Percentiles rank a stretch among this genome's conserved stretches.
These are phyloP conservation scores for Neurospora sp. DNA, from an alignment of 2,329 filamentous ascomycete genomes.

Conservation along the genomic window DNA sequence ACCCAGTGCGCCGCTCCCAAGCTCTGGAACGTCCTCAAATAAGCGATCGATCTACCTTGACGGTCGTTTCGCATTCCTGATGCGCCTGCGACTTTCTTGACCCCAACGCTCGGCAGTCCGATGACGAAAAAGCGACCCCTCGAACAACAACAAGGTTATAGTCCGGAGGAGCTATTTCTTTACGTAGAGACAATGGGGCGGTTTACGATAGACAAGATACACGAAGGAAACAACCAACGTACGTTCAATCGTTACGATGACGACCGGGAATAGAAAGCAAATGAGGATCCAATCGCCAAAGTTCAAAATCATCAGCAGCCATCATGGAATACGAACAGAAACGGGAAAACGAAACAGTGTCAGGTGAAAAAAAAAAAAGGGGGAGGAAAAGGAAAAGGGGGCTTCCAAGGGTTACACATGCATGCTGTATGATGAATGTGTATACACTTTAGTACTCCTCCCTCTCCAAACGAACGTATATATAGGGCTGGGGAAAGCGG, in stretches of 20 bases:
- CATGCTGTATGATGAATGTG: not conserved
- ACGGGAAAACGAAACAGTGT: not conserved
- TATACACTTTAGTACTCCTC: not conserved
- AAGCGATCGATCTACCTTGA: conserved; percentile 28
- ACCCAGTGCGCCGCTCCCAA: conserved; percentile 89
- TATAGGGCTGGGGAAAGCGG: not conserved
- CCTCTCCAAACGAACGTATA: not conserved
- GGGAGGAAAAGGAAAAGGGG: not conserved
- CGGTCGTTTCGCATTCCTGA: not conserved
- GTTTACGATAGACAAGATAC: not conserved
- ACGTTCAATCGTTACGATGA: not conserved
- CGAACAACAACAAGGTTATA: not conserved
- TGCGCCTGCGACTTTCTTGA: not conserved
- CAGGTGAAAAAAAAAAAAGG: not conserved
- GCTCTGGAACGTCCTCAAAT: conserved; percentile 89
- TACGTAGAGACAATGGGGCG: not conserved
- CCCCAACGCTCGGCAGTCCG: not conserved
- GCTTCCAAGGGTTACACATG: not conserved
- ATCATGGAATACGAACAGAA: not conserved
- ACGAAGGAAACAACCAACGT: not conserved
- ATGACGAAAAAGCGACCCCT: not conserved
- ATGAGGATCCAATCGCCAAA: not conserved
- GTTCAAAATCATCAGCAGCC: not conserved
- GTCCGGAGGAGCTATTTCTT: not conserved
- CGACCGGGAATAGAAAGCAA: not conserved